These are phyloP conservation scores for Suhomyces panamericanus DNA, from an alignment of 1,139 yeast genomes.

Conservation along the genomic window DNA sequence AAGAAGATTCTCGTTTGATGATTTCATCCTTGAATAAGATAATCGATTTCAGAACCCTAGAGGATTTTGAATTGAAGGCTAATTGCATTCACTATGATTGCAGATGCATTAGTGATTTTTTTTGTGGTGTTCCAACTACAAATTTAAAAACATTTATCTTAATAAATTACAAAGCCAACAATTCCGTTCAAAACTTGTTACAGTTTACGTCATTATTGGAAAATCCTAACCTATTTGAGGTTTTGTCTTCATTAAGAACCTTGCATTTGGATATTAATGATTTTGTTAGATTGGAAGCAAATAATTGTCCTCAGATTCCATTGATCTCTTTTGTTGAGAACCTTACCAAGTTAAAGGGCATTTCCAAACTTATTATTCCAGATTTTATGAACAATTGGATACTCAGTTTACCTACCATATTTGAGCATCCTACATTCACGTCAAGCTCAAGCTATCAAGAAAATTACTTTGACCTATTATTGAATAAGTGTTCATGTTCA, in stretches of 20 bases:
- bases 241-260: conserved; percentile 17
- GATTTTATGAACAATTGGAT: conserved; percentile 31
- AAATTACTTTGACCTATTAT: conserved; percentile 19
- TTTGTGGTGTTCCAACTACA: conserved; percentile 19
- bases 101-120: conserved; percentile 25
- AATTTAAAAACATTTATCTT: conserved; percentile 21
- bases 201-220: conserved; percentile 23
- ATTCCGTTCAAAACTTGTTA: conserved; percentile 20
- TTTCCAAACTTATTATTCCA: conserved; percentile 22
- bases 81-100: conserved; percentile 27
- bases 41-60: conserved; percentile 18
- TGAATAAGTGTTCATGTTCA: conserved; percentile 24
- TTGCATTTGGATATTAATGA: conserved; percentile 26
- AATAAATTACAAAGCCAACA: conserved; percentile 27
- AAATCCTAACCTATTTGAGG: conserved; percentile 15
- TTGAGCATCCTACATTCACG: conserved; percentile 5
- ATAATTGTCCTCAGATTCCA: conserved; percentile 12
- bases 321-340: conserved; percentile 13
- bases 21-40: conserved; percentile 17
- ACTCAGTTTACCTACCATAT: conserved; percentile 16
- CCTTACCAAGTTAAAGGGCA: conserved; percentile 13
- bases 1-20: conserved; percentile 17
- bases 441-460: neutral
- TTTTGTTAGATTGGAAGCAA: conserved; percentile 18
- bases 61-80: conserved; percentile 25